Evolutionary conservation across 306 rosid species (phyloP), one percentile per base, ranked within the genome.

Genomic region (Pyrus bretschneideri): DNA sequence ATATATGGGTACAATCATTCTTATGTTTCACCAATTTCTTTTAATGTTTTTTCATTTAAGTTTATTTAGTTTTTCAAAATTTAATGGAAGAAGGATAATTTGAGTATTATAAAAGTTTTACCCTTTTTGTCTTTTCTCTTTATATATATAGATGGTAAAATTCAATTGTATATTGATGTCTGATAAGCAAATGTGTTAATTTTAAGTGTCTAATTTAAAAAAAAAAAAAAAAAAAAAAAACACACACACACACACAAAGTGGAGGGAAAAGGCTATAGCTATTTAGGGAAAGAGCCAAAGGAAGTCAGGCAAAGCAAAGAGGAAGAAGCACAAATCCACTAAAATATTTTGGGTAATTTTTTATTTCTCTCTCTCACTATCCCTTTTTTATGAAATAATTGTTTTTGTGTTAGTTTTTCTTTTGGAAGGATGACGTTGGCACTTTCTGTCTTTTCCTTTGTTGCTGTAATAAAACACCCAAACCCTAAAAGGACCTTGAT

Each of bases 381-480:
- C 21, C 42, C 10, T 10, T 12, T 55, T 42, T 63, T 40, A 11
- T 40, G 57, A 31, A 58, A 54, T 79, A 52, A 31, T 51, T 44
- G 3, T 70, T 64, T 29, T 55, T 54, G 70, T 74, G 69, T 35
- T 67, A 51, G 73, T 69, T 72, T 40, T 54, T 31, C 75, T 55
- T 46, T 77, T 38, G 42, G 23, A 46, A 74, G 59, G 44, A 52
- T 81, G 79, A 81, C 65, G 57, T 69, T 81, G 78, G 74, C 82
- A 83, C 89, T 88, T 89, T 88, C 78, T 83, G 86, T 78, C 87
- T 69, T 83, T 80, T 73, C 74, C 73, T 86, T 74, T 79, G 81
- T 67, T 76, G 64, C 70, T 80, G 87, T 81, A 74, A 85, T 83
- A 85, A 82, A 90, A 90, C 89, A 90, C 89, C 96, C 90, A 90